These are phyloP conservation scores for Dioscorea dumetorum DNA, from an alignment of 106 monocot species.

Conservation along the genomic window DNA sequence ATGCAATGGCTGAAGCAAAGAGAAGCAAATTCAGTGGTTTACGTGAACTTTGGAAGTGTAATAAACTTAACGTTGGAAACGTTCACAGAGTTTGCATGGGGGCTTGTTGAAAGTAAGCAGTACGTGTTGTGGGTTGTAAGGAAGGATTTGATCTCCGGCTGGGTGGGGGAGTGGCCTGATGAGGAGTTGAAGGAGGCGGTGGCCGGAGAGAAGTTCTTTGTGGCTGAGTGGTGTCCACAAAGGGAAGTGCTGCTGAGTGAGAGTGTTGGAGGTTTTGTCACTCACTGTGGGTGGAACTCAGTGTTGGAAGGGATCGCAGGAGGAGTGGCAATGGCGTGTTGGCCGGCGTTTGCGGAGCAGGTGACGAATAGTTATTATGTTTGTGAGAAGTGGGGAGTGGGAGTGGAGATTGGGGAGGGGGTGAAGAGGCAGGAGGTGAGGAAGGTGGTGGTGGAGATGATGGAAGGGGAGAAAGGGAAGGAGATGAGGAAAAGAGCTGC, in stretches of 20 bases:
- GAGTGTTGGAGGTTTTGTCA: background rate
- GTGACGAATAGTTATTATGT: background rate
- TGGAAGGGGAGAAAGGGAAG: slow-evolving; percentile 10
- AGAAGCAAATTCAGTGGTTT: background rate
- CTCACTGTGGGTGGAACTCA: slow-evolving; percentile 3
- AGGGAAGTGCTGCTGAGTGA: background rate
- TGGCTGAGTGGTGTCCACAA: background rate
- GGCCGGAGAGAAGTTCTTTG: background rate
- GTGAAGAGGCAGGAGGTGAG: slow-evolving; percentile 2
- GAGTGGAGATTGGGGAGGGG: background rate
- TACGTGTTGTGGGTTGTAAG: slow-evolving; percentile 5
- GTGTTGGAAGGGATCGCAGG: background rate
- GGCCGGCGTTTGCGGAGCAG: slow-evolving; percentile 7
- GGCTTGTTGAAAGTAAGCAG: background rate
- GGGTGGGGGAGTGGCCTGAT: background rate
- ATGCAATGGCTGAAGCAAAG: background rate
- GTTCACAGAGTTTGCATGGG: slow-evolving; percentile 1
- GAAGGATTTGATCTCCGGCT: background rate
- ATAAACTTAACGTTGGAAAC: background rate
- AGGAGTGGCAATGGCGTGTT: slow-evolving; percentile 5
- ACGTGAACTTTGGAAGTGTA: slow-evolving; percentile 1
- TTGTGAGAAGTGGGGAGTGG: slow-evolving; percentile 4
- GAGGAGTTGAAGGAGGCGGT: background rate
- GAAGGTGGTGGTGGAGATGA: background rate
- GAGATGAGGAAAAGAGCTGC: background rate